Evolutionary conservation across 2,329 filamentous ascomycete genomes (phyloP).

Genomic region (Penicillium sclerotiorum): DNA sequence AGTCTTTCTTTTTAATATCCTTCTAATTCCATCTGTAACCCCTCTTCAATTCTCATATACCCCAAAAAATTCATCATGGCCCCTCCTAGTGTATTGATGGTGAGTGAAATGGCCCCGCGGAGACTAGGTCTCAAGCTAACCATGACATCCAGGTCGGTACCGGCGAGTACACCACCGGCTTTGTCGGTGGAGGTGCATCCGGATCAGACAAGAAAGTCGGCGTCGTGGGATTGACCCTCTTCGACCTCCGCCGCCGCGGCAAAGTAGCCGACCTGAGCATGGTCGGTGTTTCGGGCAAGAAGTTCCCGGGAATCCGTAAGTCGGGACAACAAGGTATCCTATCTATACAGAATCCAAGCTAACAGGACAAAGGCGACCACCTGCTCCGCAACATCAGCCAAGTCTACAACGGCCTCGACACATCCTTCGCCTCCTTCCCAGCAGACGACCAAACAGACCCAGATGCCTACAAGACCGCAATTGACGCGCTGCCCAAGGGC

Average conservation of each 20-base stretch:
- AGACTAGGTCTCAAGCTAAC: slow-evolving; percentile 11
- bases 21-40: neutral
- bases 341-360: slow-evolving; percentile 13
- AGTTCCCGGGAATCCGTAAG: slow-evolving; percentile 88
- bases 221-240: slow-evolving; percentile 85
- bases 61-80: slow-evolving; percentile 46
- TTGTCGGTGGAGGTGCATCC: slow-evolving; percentile 80
- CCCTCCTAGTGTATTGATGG: slow-evolving; percentile 58
- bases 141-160: slow-evolving; percentile 68
- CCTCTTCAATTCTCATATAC: neutral
- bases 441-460: slow-evolving; percentile 72
- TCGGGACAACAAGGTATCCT: slow-evolving; percentile 16
- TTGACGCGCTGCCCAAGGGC: slow-evolving; percentile 77
- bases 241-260: slow-evolving; percentile 83
- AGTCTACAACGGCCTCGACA: slow-evolving; percentile 87
- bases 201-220: slow-evolving; percentile 95
- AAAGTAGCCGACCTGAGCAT: slow-evolving; percentile 86
- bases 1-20: slow-evolving; percentile 11
- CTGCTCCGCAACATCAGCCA: slow-evolving; percentile 83
- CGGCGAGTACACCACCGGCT: slow-evolving; percentile 95
- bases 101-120: slow-evolving; percentile 58
- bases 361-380: slow-evolving; percentile 66
- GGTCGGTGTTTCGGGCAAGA: slow-evolving; percentile 85
- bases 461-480: slow-evolving; percentile 84
- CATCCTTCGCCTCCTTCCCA: slow-evolving; percentile 81